Evolutionary conservation across 176 grass and related monocot genomes (phyloP).

Genomic region (Aechmea fasciata): DNA sequence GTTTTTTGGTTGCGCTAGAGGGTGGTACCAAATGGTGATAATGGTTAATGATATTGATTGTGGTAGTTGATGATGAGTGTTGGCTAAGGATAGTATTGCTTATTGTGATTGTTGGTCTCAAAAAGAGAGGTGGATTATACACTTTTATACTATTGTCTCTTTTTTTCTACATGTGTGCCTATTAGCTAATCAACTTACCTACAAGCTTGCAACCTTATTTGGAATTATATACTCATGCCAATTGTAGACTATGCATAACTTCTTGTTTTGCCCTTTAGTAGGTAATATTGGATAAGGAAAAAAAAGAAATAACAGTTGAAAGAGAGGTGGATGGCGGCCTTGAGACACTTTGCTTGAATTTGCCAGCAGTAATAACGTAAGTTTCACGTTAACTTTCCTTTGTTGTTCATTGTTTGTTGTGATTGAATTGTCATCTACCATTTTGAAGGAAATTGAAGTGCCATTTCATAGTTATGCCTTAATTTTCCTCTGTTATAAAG

Average conservation of each 20-base stretch:
- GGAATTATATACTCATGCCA: neutral
- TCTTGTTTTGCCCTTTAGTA: constrained; percentile 17
- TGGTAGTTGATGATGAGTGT: no score
- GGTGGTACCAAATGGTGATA: no score
- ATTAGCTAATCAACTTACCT: neutral
- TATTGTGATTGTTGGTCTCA: no score
- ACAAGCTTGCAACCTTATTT: neutral
- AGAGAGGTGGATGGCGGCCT: constrained; percentile 78
- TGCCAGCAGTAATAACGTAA: constrained; percentile 96
- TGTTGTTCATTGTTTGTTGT: neutral
- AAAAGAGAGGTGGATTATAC: neutral
- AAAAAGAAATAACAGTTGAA: constrained; percentile 58
- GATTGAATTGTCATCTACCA: neutral
- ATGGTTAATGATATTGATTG: no score
- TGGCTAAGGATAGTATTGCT: no score
- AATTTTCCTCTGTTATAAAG: neutral
- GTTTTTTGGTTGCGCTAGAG: no score
- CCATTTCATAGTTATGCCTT: constrained; percentile 32
- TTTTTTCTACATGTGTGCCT: neutral
- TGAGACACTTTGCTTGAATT: constrained; percentile 65
- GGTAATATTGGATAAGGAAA: constrained; percentile 75
- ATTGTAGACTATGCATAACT: neutral
- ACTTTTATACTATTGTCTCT: neutral
- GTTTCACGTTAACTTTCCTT: constrained; percentile 5
- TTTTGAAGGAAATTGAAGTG: neutral